Percentiles rank a stretch among this genome's conserved stretches.
Evolutionary conservation across 2,329 filamentous ascomycete species (phyloP).

Genomic region (Talaromyces sp.): DNA sequence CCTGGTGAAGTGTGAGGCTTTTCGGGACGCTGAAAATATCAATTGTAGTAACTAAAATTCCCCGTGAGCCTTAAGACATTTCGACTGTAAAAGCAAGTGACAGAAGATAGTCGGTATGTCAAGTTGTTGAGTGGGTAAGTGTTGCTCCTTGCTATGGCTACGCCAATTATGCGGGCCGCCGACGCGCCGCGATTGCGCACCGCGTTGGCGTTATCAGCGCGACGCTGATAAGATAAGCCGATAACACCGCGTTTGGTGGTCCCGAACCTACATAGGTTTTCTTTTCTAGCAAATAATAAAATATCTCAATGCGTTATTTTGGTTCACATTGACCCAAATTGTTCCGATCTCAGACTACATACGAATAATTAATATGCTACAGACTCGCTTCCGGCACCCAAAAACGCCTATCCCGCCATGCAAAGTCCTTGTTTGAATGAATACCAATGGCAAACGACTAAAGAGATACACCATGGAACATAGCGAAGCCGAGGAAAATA

Average conservation of each 20-base stretch:
- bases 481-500: background rate
- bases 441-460: background rate
- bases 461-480: background rate
- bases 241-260: background rate
- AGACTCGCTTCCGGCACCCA: background rate
- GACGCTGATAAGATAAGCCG: background rate
- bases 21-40: background rate
- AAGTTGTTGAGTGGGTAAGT: background rate
- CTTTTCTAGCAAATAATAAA: too few species aligned
- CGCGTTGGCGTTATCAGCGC: conserved; percentile 10
- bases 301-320: background rate
- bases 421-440: background rate
- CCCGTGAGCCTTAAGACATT: background rate
- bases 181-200: conserved; percentile 5
- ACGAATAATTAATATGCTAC: background rate
- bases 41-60: background rate
- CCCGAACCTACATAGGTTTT: too few species aligned
- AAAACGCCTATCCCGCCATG: background rate
- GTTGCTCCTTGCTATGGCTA: background rate
- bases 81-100: background rate
- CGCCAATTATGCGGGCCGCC: conserved; percentile 1
- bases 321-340: background rate
- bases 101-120: background rate
- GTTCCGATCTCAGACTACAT: background rate
- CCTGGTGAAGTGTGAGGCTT: background rate